A percentile compares a stretch with the other conserved stretches of the same genome.
These are phyloP conservation scores for Curvularia eragrostidis DNA, from an alignment of 2,329 filamentous ascomycete genomes.

Conservation along the genomic window DNA sequence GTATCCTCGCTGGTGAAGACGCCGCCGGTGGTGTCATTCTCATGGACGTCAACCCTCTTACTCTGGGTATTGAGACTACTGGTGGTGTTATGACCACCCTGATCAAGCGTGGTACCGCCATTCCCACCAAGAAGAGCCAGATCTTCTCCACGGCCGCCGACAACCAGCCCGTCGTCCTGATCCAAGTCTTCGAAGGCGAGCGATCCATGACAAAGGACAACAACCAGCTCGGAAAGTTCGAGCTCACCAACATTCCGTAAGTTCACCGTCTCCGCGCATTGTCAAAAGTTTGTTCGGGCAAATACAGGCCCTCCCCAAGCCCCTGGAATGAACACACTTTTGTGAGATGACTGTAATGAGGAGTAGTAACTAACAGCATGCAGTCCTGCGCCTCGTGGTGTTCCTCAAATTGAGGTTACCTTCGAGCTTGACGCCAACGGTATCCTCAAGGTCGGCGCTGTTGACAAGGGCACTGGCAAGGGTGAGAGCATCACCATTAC, in stretches of 20 bases:
- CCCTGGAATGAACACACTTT: too few relatives aligned
- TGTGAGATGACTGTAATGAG: too few relatives aligned
- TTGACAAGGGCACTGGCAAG: slow-evolving; percentile 98
- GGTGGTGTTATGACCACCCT: slow-evolving; percentile 98
- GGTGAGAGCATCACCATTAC: slow-evolving; percentile 97
- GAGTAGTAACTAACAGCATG: slow-evolving; percentile 22
- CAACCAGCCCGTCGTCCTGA: slow-evolving; percentile 94
- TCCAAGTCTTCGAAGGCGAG: slow-evolving; percentile 96
- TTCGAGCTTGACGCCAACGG: slow-evolving; percentile 99
- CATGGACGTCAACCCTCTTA: slow-evolving; percentile 97
- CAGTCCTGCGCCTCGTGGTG: slow-evolving; percentile 84
- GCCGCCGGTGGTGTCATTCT: slow-evolving; percentile 82
- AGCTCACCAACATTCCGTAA: slow-evolving; percentile 88
- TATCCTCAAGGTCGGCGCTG: slow-evolving; percentile 94
- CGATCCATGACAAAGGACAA: slow-evolving; percentile 79
- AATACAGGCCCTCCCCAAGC: too few relatives aligned
- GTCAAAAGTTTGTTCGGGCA: too few relatives aligned
- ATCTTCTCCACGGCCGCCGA: slow-evolving; percentile 97
- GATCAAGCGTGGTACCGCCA: slow-evolving; percentile 91
- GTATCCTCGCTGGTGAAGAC: slow-evolving; percentile 89
- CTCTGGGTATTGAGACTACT: slow-evolving; percentile 95
- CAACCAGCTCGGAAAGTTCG: slow-evolving; percentile 97
- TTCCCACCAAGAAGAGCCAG: slow-evolving; percentile 95
- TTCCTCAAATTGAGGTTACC: slow-evolving; percentile 97
- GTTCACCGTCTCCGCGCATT: too few relatives aligned